Conservation (phyloP, 768 basidiomycete species). For the Russula vinacea region DNA sequence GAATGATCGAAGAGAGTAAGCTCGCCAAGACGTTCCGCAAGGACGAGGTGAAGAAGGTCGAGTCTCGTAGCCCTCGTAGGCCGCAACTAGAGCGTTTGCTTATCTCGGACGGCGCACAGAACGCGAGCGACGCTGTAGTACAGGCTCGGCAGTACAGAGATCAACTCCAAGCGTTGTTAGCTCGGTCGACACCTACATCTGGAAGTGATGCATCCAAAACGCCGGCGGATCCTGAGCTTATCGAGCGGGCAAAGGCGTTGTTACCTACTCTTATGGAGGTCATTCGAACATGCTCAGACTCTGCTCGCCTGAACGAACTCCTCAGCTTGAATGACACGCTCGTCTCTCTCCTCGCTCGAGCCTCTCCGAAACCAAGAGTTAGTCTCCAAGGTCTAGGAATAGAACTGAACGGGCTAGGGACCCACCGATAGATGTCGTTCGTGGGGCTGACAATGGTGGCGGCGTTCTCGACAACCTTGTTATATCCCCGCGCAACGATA, state of each 20-base stretch:
- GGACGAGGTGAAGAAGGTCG: slow-evolving; percentile 56
- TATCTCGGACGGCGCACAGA: slow-evolving; percentile 30
- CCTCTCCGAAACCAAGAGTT: slow-evolving; percentile 22
- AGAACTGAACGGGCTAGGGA: slow-evolving; percentile 18
- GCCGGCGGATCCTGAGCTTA: slow-evolving; percentile 40
- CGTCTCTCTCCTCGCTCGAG: slow-evolving; percentile 49
- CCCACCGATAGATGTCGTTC: too few species aligned
- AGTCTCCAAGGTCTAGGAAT: slow-evolving; percentile 26
- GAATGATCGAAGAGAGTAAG: slow-evolving; percentile 82
- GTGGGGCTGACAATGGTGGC: neutral
- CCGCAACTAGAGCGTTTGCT: slow-evolving; percentile 25
- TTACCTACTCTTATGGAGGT: slow-evolving; percentile 49
- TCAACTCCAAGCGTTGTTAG: slow-evolving; percentile 34
- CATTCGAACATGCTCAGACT: slow-evolving; percentile 58
- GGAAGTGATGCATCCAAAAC: slow-evolving; percentile 17
- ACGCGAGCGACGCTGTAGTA: slow-evolving; percentile 46
- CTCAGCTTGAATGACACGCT: slow-evolving; percentile 72
- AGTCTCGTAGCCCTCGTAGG: slow-evolving; percentile 31
- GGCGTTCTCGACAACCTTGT: neutral
- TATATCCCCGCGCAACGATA: slow-evolving; percentile 11
- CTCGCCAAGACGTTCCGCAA: slow-evolving; percentile 66
- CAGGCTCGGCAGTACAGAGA: slow-evolving; percentile 43
- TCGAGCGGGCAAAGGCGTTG: slow-evolving; percentile 51
- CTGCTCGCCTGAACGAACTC: slow-evolving; percentile 61
- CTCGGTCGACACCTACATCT: slow-evolving; percentile 31